Evolutionary conservation across 2,329 filamentous ascomycete genomes (phyloP).

Genomic region (Diaporthe vaccinii): DNA sequence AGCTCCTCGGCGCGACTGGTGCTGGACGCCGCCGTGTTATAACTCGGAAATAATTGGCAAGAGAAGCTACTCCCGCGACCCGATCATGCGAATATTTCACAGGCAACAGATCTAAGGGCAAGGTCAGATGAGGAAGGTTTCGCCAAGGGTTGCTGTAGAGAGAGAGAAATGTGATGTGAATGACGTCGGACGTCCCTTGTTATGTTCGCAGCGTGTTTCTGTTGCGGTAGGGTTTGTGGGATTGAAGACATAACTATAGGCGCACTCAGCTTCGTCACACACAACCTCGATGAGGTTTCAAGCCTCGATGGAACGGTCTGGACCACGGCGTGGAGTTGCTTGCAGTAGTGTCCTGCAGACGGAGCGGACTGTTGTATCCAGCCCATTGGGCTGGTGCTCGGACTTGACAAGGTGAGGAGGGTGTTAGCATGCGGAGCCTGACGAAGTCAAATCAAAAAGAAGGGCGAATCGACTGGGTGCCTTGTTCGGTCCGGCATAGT

Average conservation of each 20-base stretch:
- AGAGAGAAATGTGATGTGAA: background rate
- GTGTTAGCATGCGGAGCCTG: slow-evolving; percentile 9
- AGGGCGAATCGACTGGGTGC: background rate
- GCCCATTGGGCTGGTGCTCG: slow-evolving; percentile 27
- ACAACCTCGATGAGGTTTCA: slow-evolving; percentile 22
- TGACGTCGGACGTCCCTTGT: background rate
- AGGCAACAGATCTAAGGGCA: background rate
- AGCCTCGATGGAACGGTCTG: slow-evolving; percentile 25
- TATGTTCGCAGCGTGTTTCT: slow-evolving; percentile 9
- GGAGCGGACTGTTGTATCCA: slow-evolving; percentile 27
- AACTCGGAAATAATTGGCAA: background rate
- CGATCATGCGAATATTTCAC: background rate
- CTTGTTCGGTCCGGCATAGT: slow-evolving; percentile 4
- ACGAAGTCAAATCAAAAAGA: background rate
- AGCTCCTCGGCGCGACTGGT: background rate
- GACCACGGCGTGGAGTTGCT: slow-evolving; percentile 19
- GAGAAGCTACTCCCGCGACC: background rate
- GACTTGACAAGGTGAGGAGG: background rate
- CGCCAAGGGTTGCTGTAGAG: background rate
- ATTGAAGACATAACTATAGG: slow-evolving; percentile 7
- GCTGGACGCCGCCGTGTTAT: background rate
- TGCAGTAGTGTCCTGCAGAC: slow-evolving; percentile 32
- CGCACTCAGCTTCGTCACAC: background rate
- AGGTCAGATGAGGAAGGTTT: background rate
- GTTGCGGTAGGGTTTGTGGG: slow-evolving; percentile 1